Evolutionary conservation across 2,329 filamentous ascomycete genomes (phyloP), one percentile per base, ranked within the genome.

Genomic region (Colletotrichum zoysiae): DNA sequence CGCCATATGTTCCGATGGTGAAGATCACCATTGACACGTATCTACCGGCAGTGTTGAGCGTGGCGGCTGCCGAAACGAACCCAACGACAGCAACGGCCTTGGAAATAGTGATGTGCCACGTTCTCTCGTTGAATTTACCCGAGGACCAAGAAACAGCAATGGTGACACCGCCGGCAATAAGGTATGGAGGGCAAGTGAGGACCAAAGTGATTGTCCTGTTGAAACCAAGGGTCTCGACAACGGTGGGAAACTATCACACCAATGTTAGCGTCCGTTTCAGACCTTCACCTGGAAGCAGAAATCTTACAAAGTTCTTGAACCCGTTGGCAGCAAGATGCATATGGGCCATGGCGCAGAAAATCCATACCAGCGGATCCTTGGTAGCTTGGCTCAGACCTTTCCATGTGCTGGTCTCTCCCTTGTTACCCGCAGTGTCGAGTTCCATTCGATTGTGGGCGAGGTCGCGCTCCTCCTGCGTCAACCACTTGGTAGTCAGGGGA

Each of bases 261-360:
- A 12, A 5, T 7, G 57, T 72, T 26, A 70, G 58, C 6, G 2
- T 9, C 6, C n/a, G 12, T 2, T 9, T 6, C 11, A 35, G 11
- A 16, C 0, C 1, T 46, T 3, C 23, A 12, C 3, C 4, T 18
- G 2, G 14, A 1, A 5, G 2, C 6, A 18, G 4, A 1, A 3
- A 20, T 0, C 73, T 46, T 63, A 83, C 82, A 76, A 80, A 78
- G 70, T 77, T 84, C 76, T 85, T 82, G 76, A 84, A 84, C 1
- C 82, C 82, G 57, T 84, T 84, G 23, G 84, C 84, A 4, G 83
- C 83, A 50, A 86, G 77, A 75, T 87, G 85, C 78, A 86, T 83
- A 74, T 86, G 85, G 64, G 85, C 83, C 84, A 86, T 86, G 60
- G 84, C 76, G 20, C 81, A 82, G 65, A 86, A 83, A 9, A 87